Conservation (phyloP, 225 moss, liverwort and hornwort species). For the Lunularia cruciata region DNA sequence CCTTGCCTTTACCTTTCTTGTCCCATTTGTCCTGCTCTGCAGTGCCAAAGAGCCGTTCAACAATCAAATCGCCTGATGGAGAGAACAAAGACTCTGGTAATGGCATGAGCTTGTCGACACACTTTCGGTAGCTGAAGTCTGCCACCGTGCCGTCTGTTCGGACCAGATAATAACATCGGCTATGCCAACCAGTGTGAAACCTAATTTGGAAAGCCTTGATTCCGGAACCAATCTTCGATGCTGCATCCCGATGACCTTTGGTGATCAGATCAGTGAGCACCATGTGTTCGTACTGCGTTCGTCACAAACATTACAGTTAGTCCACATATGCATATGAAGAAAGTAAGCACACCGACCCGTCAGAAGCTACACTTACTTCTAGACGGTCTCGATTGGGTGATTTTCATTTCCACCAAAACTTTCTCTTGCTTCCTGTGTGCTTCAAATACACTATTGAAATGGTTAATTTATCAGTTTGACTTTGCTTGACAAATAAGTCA, state of each 20-base stretch:
- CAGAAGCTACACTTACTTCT: too few species aligned
- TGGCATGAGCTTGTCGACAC: conserved; percentile 84
- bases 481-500: too few species aligned
- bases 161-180: conserved; percentile 77
- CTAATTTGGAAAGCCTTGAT: conserved; percentile 76
- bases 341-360: too few species aligned
- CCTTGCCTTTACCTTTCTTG: conserved; percentile 43
- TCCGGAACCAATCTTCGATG: conserved; percentile 62
- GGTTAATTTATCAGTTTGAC: too few species aligned
- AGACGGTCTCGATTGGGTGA: too few species aligned
- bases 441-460: too few species aligned
- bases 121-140: conserved; percentile 94
- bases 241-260: conserved; percentile 64
- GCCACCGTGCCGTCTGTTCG: conserved; percentile 70
- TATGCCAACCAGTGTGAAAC: conserved; percentile 73
- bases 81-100: conserved; percentile 64
- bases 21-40: conserved; percentile 56
- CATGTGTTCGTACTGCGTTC: conserved; percentile 74
- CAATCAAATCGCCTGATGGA: conserved; percentile 65
- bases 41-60: conserved; percentile 69
- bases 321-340: background rate
- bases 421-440: too few species aligned
- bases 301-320: background rate
- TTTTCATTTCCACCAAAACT: too few species aligned
- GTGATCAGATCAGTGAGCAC: conserved; percentile 70